Base-by-base conservation (phyloP, 768 basidiomycete species). In the Leccinum pellstonianum region DNA sequence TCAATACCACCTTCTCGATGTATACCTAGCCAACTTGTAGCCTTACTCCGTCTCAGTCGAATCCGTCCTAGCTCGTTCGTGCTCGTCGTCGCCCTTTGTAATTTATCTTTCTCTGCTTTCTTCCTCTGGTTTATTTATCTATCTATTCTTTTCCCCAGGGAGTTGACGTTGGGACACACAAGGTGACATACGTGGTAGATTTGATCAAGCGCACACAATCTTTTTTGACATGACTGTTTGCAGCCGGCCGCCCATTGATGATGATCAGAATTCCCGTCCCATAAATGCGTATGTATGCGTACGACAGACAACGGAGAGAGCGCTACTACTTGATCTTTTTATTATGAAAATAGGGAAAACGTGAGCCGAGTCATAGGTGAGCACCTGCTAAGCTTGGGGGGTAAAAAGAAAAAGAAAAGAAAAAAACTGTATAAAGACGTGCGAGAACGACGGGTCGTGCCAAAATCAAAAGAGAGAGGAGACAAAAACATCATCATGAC, bases 401-500 rank as follows among this genome's bases (percentile, higher is more conserved):
- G 46, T 47, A 21, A n/a, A 3, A 38, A 17, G 5, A 8, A 3
- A 41, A n/a, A 10, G 12, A 33, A 33, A 11, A 33, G 31, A 33
- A 41, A 31, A 31, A 27, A 48, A 19, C 17, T 51, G 37, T 55
- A 61, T 46, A 48, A 55, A 56, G 46, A 58, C 46, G 33, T 54
- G 60, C 48, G 21, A 29, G 4, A 29, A 29, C 10, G 25, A 37
- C 25, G 17, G 35, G n/a, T 54, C 51, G 49, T 60, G 2, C 47
- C 15, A 35, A 17, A 41, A 21, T 15, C 17, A 52, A 27, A 9
- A 31, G 3, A 33, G 5, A 17, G 5, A 17, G 14, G 5, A 53
- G 56, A 17, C 12, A 19, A 51, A 33, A 52, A 52, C 25, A 52
- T 14, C 51, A 92, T 76, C 90, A 90, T 62, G 90, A 93, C 68